These are phyloP conservation scores for Cyberlindnera sargentensis DNA, from an alignment of 805 yeast species.

Conservation along the genomic window DNA sequence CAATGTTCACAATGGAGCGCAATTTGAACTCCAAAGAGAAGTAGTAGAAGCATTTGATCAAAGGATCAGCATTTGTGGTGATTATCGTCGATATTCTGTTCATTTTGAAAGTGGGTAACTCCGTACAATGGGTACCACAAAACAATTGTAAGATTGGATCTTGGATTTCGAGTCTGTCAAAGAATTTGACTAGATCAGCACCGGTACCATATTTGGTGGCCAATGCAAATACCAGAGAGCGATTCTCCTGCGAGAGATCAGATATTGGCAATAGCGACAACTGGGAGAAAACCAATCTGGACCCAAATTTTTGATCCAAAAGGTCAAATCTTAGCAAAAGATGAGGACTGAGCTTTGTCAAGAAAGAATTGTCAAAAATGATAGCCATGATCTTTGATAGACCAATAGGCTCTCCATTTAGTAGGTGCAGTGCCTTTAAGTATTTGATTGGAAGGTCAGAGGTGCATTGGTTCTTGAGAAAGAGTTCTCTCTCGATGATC, in stretches of 20 bases:
- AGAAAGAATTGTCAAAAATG: constrained; percentile 11
- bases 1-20: constrained; percentile 25
- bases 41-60: constrained; percentile 28
- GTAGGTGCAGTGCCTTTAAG: constrained; percentile 27
- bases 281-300: constrained; percentile 4
- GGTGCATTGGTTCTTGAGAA: constrained; percentile 10
- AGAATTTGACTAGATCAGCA: constrained; percentile 7
- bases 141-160: constrained; percentile 21
- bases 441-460: constrained; percentile 24
- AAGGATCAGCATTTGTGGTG: constrained; percentile 19
- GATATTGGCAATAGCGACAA: constrained; percentile 3
- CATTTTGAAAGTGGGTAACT: constrained; percentile 13
- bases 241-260: constrained; percentile 13
- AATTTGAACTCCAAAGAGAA: constrained; percentile 28
- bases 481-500: constrained; percentile 24
- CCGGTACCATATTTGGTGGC: constrained; percentile 9
- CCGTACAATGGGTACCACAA: constrained; percentile 13
- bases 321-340: constrained; percentile 14
- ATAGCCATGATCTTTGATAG: background rate
- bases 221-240: constrained; percentile 13
- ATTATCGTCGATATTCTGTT: background rate
- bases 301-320: constrained; percentile 8
- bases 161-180: constrained; percentile 3
- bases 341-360: constrained; percentile 6
- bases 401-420: constrained; percentile 6